Conservation (phyloP, 2,329 filamentous ascomycete genomes). For the Verticillium alfalfae region DNA sequence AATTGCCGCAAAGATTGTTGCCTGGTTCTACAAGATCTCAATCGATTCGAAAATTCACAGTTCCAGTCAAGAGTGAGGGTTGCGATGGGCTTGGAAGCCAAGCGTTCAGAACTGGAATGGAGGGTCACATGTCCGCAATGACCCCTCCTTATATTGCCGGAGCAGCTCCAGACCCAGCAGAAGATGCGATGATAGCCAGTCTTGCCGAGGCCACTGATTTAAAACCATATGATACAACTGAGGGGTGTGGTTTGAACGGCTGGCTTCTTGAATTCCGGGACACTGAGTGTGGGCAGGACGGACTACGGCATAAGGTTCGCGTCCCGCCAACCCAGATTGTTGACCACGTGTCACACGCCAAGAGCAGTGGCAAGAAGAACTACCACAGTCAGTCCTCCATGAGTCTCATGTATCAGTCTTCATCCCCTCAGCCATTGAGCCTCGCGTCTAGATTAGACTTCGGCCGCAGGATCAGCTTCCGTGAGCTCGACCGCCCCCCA, state of each 20-base stretch:
- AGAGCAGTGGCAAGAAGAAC: neutral
- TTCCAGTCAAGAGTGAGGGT: neutral
- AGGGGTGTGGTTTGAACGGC: no score
- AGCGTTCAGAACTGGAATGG: no score
- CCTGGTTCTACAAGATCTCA: neutral
- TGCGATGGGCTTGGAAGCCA: neutral
- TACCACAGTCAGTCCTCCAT: neutral
- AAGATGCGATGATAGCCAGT: neutral
- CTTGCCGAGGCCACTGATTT: neutral
- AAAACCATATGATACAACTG: neutral
- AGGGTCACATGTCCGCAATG: no score
- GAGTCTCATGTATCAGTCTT: neutral
- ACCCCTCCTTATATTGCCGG: neutral
- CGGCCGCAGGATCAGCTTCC: neutral
- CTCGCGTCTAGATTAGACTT: neutral
- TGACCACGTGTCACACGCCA: neutral
- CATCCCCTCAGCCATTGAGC: no score
- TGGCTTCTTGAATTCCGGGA: neutral
- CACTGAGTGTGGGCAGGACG: conserved; percentile 1
- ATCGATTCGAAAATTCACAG: neutral
- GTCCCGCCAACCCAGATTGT: neutral
- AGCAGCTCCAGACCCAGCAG: neutral
- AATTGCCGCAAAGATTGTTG: conserved; percentile 9
- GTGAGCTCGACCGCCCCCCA: neutral
- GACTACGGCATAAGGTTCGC: neutral